These are phyloP conservation scores for Pythium folliculosum DNA, from an alignment of 352 stramenopile genomes.

Conservation along the genomic window DNA sequence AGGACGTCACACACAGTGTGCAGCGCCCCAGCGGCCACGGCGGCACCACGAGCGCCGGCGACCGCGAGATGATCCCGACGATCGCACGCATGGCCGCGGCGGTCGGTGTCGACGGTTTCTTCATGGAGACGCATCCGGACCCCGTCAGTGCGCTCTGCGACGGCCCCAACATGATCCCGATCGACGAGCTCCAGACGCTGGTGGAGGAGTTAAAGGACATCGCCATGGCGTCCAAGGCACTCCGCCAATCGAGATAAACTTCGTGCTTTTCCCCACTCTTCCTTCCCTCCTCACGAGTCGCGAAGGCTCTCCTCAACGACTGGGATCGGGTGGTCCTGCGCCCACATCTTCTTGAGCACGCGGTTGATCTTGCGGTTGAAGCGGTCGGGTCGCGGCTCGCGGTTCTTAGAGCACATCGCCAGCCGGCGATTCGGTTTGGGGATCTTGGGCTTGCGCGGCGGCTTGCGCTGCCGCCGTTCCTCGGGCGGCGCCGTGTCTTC, in stretches of 20 bases:
- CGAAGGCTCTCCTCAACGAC: slow-evolving; percentile 79
- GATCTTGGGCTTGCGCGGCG: slow-evolving; percentile 70
- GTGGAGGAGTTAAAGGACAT: slow-evolving; percentile 79
- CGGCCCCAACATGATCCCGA: slow-evolving; percentile 69
- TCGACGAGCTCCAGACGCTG: slow-evolving; percentile 66
- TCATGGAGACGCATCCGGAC: slow-evolving; percentile 88
- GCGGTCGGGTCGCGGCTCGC: slow-evolving; percentile 55
- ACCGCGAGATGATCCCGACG: slow-evolving; percentile 83
- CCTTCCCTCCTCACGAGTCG: slow-evolving; percentile 43
- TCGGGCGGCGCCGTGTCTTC: slow-evolving; percentile 26
- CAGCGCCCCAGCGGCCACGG: slow-evolving; percentile 62
- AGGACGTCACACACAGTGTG: slow-evolving; percentile 88
- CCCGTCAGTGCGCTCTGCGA: slow-evolving; percentile 65
- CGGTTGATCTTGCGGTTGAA: slow-evolving; percentile 86
- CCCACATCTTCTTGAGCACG: slow-evolving; percentile 70
- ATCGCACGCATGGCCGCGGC: slow-evolving; percentile 84
- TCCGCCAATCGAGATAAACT: slow-evolving; percentile 24
- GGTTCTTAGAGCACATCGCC: slow-evolving; percentile 41
- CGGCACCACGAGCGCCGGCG: slow-evolving; percentile 56
- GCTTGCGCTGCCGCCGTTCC: slow-evolving; percentile 17
- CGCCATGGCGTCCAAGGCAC: slow-evolving; percentile 48
- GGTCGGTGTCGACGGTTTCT: slow-evolving; percentile 87
- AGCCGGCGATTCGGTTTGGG: slow-evolving; percentile 49
- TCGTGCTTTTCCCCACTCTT: not conserved
- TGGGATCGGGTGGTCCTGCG: slow-evolving; percentile 62